phyloP scores from a whole-genome alignment of 2,329 filamentous ascomycete genomes.

The Trichoderma atrobrunneum region DNA sequence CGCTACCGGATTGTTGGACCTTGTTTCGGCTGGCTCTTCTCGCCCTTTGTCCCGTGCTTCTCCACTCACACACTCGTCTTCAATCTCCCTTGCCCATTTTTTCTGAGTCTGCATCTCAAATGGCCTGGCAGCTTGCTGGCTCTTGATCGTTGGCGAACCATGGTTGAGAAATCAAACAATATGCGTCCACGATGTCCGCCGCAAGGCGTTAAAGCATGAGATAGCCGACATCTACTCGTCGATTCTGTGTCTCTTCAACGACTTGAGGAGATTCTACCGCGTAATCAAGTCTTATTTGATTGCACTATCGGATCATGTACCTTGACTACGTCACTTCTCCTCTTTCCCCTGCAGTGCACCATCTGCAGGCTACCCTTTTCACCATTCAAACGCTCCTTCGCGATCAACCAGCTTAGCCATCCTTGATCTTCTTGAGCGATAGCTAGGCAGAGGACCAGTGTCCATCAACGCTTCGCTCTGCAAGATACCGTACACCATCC shows the following conservation, averaged over 20 bases:
- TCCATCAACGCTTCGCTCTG: not conserved
- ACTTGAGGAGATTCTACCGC: not conserved
- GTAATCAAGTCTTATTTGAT: not conserved
- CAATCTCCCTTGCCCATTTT: not conserved
- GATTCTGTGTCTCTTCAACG: not conserved
- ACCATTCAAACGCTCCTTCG: not conserved
- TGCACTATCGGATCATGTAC: not conserved
- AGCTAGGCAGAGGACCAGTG: not conserved
- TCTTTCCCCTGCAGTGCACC: not conserved
- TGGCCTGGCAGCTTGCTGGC: not conserved
- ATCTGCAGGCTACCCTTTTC: not conserved
- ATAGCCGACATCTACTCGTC: constrained; percentile 22
- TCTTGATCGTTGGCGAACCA: not conserved
- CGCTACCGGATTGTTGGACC: constrained; percentile 33
- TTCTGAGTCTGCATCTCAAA: not conserved
- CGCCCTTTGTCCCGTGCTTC: not conserved
- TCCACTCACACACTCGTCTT: not conserved
- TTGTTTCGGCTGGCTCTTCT: constrained; percentile 8
- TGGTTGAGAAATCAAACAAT: constrained; percentile 17
- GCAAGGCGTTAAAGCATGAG: constrained; percentile 24
- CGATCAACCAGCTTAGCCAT: not conserved
- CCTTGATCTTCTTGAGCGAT: not conserved
- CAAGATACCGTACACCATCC: not conserved
- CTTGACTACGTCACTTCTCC: not conserved
- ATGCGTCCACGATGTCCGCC: not conserved